These are phyloP conservation scores for Metschnikowia koreensis DNA, from an alignment of 805 yeast genomes.

Conservation along the genomic window DNA sequence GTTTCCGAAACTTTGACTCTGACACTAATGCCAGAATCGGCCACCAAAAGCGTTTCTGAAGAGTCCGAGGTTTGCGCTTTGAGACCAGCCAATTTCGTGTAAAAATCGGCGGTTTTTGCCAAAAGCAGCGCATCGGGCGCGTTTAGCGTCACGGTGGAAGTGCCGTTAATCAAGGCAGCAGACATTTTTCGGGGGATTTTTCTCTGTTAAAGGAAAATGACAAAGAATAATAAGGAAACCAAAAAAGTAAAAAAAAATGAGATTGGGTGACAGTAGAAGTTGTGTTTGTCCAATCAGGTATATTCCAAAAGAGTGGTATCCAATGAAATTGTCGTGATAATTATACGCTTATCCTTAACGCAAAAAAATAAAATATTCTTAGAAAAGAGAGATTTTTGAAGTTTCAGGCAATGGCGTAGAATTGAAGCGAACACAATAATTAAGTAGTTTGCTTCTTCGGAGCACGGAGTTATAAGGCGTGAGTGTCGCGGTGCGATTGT, in stretches of 20 bases:
- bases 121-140: slow-evolving; percentile 50
- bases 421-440: background rate
- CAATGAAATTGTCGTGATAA: no score
- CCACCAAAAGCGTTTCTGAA: slow-evolving; percentile 23
- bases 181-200: slow-evolving; percentile 1
- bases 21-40: slow-evolving; percentile 23
- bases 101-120: slow-evolving; percentile 53
- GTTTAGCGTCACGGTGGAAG: slow-evolving; percentile 49
- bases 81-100: slow-evolving; percentile 44
- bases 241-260: no score
- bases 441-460: slow-evolving; percentile 8
- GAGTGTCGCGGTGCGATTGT: background rate
- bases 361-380: background rate
- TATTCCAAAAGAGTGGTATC: no score
- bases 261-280: no score
- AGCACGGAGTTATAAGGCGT: slow-evolving; percentile 6
- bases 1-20: slow-evolving; percentile 19
- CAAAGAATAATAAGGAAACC: no score
- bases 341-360: no score
- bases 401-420: background rate
- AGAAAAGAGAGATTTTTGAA: background rate
- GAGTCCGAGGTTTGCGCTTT: slow-evolving; percentile 20
- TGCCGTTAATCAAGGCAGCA: slow-evolving; percentile 50
- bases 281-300: no score
- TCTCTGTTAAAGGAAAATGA: no score